These are phyloP conservation scores for Elsinoe australis DNA, from an alignment of 2,329 filamentous ascomycete species.

Conservation along the genomic window DNA sequence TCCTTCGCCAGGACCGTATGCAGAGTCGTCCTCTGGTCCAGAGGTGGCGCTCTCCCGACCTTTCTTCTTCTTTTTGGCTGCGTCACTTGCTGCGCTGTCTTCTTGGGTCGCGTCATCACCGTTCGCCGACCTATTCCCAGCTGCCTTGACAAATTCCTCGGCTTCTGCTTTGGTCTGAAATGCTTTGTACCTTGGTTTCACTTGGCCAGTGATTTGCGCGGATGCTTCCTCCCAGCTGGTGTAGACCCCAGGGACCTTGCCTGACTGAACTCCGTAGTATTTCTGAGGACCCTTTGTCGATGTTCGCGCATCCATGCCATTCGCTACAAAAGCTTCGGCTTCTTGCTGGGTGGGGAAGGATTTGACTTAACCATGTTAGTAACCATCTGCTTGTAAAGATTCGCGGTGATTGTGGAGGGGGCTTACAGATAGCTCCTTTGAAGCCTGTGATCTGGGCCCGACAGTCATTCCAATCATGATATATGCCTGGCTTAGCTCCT, in stretches of 20 bases:
- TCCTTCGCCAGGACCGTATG: constrained; percentile 47
- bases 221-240: constrained; percentile 62
- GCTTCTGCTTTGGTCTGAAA: constrained; percentile 57
- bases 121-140: constrained; percentile 19
- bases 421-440: constrained; percentile 39
- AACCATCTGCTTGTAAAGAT: not conserved
- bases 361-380: constrained; percentile 59
- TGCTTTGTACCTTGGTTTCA: constrained; percentile 51
- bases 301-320: constrained; percentile 36
- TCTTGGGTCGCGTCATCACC: constrained; percentile 21
- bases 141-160: constrained; percentile 60
- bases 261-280: constrained; percentile 55
- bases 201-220: constrained; percentile 65
- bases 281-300: constrained; percentile 36
- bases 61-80: constrained; percentile 37
- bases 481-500: constrained; percentile 55
- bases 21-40: constrained; percentile 24
- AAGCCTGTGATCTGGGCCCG: constrained; percentile 54
- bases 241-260: constrained; percentile 54
- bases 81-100: constrained; percentile 32
- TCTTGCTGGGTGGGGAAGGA: constrained; percentile 67
- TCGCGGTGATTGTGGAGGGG: too few species aligned
- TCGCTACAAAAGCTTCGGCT: constrained; percentile 70
- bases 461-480: constrained; percentile 56
- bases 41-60: constrained; percentile 23